Evolutionary conservation across 306 rosid species (phyloP), one percentile per base, ranked within the genome.

Genomic region (Fragaria ananassa): DNA sequence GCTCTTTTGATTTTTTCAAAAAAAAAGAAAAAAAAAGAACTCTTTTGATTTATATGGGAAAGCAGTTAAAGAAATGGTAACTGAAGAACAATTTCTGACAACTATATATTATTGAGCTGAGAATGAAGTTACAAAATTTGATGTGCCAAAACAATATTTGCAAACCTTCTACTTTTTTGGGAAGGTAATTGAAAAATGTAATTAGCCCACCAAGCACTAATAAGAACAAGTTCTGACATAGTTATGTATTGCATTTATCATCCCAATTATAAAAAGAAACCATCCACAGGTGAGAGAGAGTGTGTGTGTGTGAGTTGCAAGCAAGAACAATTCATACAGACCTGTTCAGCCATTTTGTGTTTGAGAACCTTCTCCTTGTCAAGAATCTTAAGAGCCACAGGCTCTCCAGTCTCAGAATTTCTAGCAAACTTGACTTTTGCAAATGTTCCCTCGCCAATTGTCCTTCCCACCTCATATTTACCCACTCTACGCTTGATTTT

Each of bases 271-370:
- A 27, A 11, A 42, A 13, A 62, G 35, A 62, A 13, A 31, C 6
- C 3, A 74, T 23, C 21, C 23, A 21, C 19, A 14, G 1, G 46
- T 15, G 62, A 21, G 47, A 49, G 34, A 41, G 68, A 44, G 9
- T 54, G 74, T 12, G 71, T 19, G 29, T n/a, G 27, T n/a, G 42
- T 23, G 47, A 68, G 61, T 64, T 58, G 60, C 62, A 72, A 68
- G 21, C 0, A 57, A 46, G 44, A 70, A 70, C 3, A 76, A 17
- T 3, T 18, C 35, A 63, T 69, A 76, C 63, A 58, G 46, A 93
- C 99, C 97, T 92, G 99, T 53, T 95, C 99, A 79, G 99, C 93
- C 96, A 95, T 92, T 86, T 92, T 95, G 89, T 95, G 97, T 82
- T 88, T 95, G 78, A 95, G 97, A 85, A 92, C 97, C 85, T 95